Base-by-base conservation (phyloP, 148 eudicot species). In the Spergularia marina region DNA sequence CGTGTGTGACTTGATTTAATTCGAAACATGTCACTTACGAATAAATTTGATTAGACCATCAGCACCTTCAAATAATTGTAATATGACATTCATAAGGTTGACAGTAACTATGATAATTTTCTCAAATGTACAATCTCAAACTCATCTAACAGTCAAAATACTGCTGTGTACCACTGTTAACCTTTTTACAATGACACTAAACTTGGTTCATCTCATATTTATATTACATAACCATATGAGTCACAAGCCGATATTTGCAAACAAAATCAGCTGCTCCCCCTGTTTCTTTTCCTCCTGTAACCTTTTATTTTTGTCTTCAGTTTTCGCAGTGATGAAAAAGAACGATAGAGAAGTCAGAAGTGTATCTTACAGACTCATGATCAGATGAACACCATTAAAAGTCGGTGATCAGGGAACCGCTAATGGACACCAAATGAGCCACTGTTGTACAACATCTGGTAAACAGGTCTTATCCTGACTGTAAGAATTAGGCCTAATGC, bases 361-460 rank as follows among this genome's bases (percentile, higher is more conserved):
- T 51, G 56, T 68, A 51, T 49, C 15, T 44, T 47, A 68, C 56
- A 68, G 23, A 9, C 11, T 51, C 53, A 40, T 41, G 16, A 65
- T 39, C 18, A 44, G 49, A 44, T 44, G 8, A 44, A 10, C 69
- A n/a, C 23, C 23, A 8, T 41, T 7, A 68, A 21, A 5, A 18
- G 52, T 10, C 36, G 56, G 3, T 23, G 17, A n/a, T 44, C 18
- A 51, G 23, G 20, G 5, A 15, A 70, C 13, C 40, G 14, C 36
- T 70, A 70, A 70, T 70, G 73, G 21, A 53, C 8, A 44, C 91
- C 89, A 51, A 90, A 89, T 16, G 96, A 92, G 52, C 96, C 96
- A 47, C 86, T 97, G 65, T 86, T 86, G 79, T 95, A 95, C 18
- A 95, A 87, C 94, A 92, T 89, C 70, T 87, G 91, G 70, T 92